Base-by-base conservation (phyloP, 805 yeast genomes). In the Spencermartinsiella europaea region DNA sequence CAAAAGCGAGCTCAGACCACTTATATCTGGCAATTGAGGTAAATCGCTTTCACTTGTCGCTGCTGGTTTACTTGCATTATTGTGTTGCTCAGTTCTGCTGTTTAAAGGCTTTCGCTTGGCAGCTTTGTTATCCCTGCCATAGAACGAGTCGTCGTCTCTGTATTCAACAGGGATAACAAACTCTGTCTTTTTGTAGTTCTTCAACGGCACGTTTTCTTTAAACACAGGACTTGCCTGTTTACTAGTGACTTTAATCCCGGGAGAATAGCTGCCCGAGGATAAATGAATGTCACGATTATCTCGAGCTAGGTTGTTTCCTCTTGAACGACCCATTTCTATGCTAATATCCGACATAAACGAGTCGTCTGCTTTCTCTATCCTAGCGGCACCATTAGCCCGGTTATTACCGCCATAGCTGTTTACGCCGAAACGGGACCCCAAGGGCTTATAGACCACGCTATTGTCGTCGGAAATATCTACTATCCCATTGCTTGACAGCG, bases 1-100 rank as follows among this genome's bases (percentile, higher is more conserved):
- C 37, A 52, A 50, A 15, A 52, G 40, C 20, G 53, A 49, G 12
- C 53, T 49, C 38, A 52, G 31, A 4, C 55, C 55, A 21, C 51
- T 46, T 19, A 52, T 47, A 43, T 52, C 55, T 2, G 53, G 53
- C 27, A 49, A 21, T 20, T 17, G 31, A 19, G 35, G 17, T 5
- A 27, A 8, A 40, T 31, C 36, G 20, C 37, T 36, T 21, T 15
- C 33, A n/a, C 35, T 33, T 5, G 25, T 4, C 19, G 33, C 17
- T 10, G 21, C 40, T 28, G 16, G 3, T 17, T 21, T 36, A 8
- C n/a, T 12, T n/a, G n/a, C n/a, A n/a, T n/a, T n/a, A 10, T 17
- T 27, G 3, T 43, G 19, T 15, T 37, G 22, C 19, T n/a, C 38
- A 19, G 38, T 44, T 3, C 41, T 14, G 15, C n/a, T 31, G 3